phyloP scores from a whole-genome alignment of 495 filamentous ascomycete genomes.

The Penicillium dipodomyicola region DNA sequence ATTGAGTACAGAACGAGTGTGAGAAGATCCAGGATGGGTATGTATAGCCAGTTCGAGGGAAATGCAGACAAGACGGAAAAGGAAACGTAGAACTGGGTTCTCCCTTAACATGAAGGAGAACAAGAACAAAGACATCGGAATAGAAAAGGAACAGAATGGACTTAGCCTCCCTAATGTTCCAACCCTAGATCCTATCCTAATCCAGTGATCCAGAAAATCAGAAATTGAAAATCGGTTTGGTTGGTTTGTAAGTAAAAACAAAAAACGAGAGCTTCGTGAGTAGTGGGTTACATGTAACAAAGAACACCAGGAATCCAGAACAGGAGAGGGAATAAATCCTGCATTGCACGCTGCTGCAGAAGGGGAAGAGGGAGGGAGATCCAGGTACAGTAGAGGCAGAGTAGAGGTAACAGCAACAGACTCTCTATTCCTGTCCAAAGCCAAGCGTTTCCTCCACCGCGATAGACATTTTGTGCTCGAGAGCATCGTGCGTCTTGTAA shows the following conservation, averaged over 20 bases:
- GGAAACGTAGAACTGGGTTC: neutral
- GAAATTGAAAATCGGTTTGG: conserved; percentile 5
- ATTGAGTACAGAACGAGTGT: conserved; percentile 1
- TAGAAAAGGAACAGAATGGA: neutral
- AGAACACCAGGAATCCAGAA: conserved; percentile 11
- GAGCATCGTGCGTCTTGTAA: conserved; percentile 81
- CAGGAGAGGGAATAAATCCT: conserved; percentile 12
- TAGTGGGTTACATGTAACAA: conserved; percentile 13
- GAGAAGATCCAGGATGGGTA: neutral
- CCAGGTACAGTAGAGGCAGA: conserved; percentile 3
- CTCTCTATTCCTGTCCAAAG: conserved; percentile 88
- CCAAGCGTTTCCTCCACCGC: conserved; percentile 99
- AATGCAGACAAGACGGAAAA: neutral
- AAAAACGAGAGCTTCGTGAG: conserved; percentile 11
- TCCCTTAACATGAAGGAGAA: neutral
- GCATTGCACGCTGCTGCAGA: conserved; percentile 4
- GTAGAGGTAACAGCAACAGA: conserved; percentile 1
- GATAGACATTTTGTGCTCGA: conserved; percentile 87
- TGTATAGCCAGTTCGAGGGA: neutral
- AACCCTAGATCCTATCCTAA: neutral
- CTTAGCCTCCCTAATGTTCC: neutral
- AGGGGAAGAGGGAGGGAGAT: conserved; percentile 1
- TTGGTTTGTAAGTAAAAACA: neutral
- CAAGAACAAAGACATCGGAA: neutral
- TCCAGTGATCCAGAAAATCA: neutral